Base-by-base conservation (phyloP, 2,329 filamentous ascomycete genomes). In the Nothophoma quercina region DNA sequence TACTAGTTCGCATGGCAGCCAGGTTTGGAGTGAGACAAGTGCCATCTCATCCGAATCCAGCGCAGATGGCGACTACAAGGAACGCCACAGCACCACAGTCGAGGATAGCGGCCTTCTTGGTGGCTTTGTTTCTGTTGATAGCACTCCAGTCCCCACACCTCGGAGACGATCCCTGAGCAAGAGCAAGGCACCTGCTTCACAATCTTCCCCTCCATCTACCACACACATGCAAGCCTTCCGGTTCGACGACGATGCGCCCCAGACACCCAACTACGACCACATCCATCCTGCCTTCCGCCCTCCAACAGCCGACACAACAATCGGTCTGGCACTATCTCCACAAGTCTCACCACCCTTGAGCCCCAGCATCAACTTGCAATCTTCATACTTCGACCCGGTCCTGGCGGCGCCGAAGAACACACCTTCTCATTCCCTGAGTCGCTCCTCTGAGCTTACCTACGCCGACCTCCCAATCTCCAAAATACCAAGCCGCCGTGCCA, bases 1-100 rank as follows among this genome's bases (percentile, higher is more conserved):
- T 43, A 63, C 63, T 3, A 65, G 55, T 15, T 70, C 67, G 2
- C 46, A 49, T 5, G 51, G 59, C 13, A 70, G 60, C 45, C 64
- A 66, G 8, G 40, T 65, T 9, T 74, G 67, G 68, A 73, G 68
- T 22, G 69, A 70, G 33, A 51, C 46, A 32, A 71, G 69, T 36
- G 62, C 59, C 7, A 44, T 56, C 2, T 72, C 69, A 3, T 73
- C 71, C 7, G 62, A 64, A 22, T 70, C 68, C 2, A 73, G 69
- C 35, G 53, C 60, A 2, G 53, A 58, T 22, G 59, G 48, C 5
- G 65, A 62, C 8, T 28, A 18, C 16, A 15, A 36, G 10, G 56
- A 56, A 7, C 41, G 35, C 10, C 65, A 63, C 41, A 43, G 41
- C 7, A 63, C 51, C 29, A 47, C 54, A 6, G 58, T 59, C 13